Evolutionary conservation across 371 early-diverging fungal genomes (phyloP).

Genomic region (Batkoa obscura): DNA sequence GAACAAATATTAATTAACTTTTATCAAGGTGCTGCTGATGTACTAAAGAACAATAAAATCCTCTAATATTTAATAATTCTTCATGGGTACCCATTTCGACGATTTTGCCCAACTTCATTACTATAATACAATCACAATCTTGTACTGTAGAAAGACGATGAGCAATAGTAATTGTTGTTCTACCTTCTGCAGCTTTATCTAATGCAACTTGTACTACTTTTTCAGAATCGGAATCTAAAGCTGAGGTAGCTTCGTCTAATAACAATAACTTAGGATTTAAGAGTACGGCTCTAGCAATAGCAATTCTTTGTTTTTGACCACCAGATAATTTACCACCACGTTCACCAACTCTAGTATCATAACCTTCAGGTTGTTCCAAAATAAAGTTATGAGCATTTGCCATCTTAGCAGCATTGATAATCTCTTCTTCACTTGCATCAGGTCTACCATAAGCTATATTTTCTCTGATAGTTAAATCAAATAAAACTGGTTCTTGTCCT

Average conservation of each 20-base stretch:
- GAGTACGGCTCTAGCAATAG: slow-evolving; percentile 51
- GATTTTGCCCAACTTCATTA: slow-evolving; percentile 51
- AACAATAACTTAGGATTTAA: slow-evolving; percentile 69
- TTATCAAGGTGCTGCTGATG: slow-evolving; percentile 17
- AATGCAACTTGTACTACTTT: slow-evolving; percentile 74
- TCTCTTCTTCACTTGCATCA: slow-evolving; percentile 23
- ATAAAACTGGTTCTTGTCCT: slow-evolving; percentile 76
- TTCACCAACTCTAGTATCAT: slow-evolving; percentile 62
- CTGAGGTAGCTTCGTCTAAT: slow-evolving; percentile 94
- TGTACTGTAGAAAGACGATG: slow-evolving; percentile 53
- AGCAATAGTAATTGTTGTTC: slow-evolving; percentile 48
- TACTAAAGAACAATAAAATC: slow-evolving; percentile 19
- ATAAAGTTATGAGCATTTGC: slow-evolving; percentile 70
- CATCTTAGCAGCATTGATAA: slow-evolving; percentile 32
- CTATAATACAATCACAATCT: slow-evolving; percentile 55
- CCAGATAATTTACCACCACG: slow-evolving; percentile 46
- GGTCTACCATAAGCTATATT: slow-evolving; percentile 52
- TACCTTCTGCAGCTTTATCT: slow-evolving; percentile 44
- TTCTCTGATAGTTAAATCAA: slow-evolving; percentile 63
- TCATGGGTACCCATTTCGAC: slow-evolving; percentile 69
- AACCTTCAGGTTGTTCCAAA: slow-evolving; percentile 36
- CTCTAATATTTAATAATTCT: slow-evolving; percentile 26
- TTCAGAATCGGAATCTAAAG: slow-evolving; percentile 80
- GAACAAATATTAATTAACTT: too few relatives aligned
- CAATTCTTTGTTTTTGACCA: slow-evolving; percentile 52